phyloP scores from a whole-genome alignment of 208 protist species.

The Trypanosoma caninum region DNA sequence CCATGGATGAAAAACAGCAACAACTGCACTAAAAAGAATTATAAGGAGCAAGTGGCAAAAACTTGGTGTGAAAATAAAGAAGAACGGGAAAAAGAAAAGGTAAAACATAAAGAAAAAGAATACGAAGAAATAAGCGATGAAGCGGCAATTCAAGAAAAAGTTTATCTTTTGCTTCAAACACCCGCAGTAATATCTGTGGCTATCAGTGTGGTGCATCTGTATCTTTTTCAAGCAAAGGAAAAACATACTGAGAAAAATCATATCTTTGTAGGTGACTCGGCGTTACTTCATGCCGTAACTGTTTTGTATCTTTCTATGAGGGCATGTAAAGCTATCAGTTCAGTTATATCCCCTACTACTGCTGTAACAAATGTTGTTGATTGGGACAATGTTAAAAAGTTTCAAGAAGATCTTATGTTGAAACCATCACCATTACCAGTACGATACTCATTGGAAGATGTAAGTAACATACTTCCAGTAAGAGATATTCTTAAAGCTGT shows the following conservation, averaged over 20 bases:
- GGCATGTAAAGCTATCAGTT: constrained; percentile 18
- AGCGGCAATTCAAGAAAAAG: constrained; percentile 23
- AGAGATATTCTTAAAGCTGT: constrained; percentile 25
- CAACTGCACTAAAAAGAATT: no score
- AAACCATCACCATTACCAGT: no score
- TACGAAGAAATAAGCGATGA: not conserved
- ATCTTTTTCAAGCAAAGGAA: constrained; percentile 3
- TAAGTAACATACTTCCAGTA: constrained; percentile 32
- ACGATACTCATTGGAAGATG: constrained; percentile 29
- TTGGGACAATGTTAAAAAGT: constrained; percentile 18
- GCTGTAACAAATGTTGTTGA: not conserved
- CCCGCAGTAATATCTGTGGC: constrained; percentile 61
- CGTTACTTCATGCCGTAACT: constrained; percentile 60
- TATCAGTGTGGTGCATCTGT: constrained; percentile 41
- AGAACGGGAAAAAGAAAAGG: not conserved
- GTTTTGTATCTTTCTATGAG: constrained; percentile 53
- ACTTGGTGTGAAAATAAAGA: no score
- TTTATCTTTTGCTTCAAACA: constrained; percentile 71
- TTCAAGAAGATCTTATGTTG: constrained; percentile 8
- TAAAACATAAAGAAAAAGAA: not conserved
- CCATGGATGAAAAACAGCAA: constrained; percentile 13
- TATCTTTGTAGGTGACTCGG: constrained; percentile 15
- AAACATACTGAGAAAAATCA: not conserved
- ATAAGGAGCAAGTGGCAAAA: no score
- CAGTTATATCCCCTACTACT: constrained; percentile 6